Base-by-base conservation (phyloP, 2,329 filamentous ascomycete species). In the Fusarium coicis region DNA sequence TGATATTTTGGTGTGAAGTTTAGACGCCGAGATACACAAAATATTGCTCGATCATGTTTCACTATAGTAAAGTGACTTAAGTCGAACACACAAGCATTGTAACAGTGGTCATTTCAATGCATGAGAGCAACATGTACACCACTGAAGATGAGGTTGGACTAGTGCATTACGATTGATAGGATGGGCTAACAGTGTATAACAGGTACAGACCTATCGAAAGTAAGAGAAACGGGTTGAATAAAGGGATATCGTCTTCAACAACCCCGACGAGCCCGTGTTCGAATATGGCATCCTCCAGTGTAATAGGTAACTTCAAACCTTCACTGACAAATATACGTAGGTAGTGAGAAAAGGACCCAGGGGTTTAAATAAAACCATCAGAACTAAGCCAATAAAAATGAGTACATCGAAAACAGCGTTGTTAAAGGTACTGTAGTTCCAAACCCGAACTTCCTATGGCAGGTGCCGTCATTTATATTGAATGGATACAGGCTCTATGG, bases 161-260 rank as follows among this genome's bases (percentile, higher is more conserved):
- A 16, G 19, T 15, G 18, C 40, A 36, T 16, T 14, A 19, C 10
- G 14, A 55, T 12, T 49, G n/a, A 18, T 49, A 28, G 23, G n/a
- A 55, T 23, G 39, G 9, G 21, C 6, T 30, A 7, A 9, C 15
- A 42, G 19, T 42, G 8, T 4, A 21, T 23, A 34, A 16, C 14
- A 15, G 19, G 7, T 16, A 15, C 9, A 21, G 15, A 18, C 23
- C 8, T 4, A 16, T 5, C 2, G 5, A 26, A 18, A 2, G 9
- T 14, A 47, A 47, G 11, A 12, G 14, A 36, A 28, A 11, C 14
- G 15, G 3, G 12, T 56, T 23, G 21, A 21, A 26, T 30, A n/a
- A 15, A 47, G 10, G n/a, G n/a, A 46, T 11, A 18, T 19, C 9
- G 5, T 6, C 8, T 10, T 11, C 10, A 16, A 36, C 14, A 46